Evolutionary conservation across 805 yeast genomes (phyloP).

Genomic region (Isabelozyma heimii): DNA sequence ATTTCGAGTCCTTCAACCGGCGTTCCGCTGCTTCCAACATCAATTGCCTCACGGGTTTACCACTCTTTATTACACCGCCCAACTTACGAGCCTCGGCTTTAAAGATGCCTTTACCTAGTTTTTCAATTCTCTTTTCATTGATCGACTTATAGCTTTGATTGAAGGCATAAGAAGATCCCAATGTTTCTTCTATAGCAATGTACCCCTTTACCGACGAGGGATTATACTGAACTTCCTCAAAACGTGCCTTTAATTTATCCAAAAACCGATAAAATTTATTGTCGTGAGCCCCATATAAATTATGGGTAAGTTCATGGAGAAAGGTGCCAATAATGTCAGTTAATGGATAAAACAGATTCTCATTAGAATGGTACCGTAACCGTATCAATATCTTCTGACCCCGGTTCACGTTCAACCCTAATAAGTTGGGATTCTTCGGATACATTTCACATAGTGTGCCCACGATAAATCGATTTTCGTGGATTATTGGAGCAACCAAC

Average conservation of each 20-base stretch:
- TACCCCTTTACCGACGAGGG: constrained; percentile 30
- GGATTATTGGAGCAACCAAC: constrained; percentile 76
- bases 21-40: constrained; percentile 63
- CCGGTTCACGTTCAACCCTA: constrained; percentile 79
- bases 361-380: constrained; percentile 57
- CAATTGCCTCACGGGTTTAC: constrained; percentile 22
- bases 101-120: constrained; percentile 36
- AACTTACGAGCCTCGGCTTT: constrained; percentile 38
- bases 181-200: constrained; percentile 44
- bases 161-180: constrained; percentile 36
- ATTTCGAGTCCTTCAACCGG: constrained; percentile 50
- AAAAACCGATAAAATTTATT: constrained; percentile 60
- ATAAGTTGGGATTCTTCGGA: constrained; percentile 61
- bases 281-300: constrained; percentile 78
- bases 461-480: constrained; percentile 62
- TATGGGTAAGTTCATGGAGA: constrained; percentile 87
- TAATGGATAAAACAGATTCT: constrained; percentile 57
- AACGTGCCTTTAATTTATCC: constrained; percentile 58
- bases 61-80: constrained; percentile 10
- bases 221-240: constrained; percentile 37
- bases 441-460: constrained; percentile 73
- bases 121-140: constrained; percentile 41
- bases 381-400: constrained; percentile 75
- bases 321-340: constrained; percentile 73
- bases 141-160: constrained; percentile 14